A percentile compares a stretch with the other conserved stretches of the same genome.
Conservation (phyloP, 1,284 basidiomycete species). For the Pseudozyma tsukubaensis region DNA sequence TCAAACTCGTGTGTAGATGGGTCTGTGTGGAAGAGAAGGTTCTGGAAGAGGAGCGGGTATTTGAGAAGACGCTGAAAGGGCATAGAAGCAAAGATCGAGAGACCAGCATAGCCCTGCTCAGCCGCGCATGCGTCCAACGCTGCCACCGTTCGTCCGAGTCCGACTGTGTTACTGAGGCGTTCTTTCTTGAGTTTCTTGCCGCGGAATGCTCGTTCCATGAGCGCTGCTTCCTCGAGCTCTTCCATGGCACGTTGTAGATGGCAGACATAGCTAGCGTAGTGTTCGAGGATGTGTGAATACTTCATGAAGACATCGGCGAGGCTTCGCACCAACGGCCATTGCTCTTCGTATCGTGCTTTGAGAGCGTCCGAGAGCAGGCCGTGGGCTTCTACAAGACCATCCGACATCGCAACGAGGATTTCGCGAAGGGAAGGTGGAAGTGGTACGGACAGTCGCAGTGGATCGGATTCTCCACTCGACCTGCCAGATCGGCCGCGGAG, state of each 20-base stretch:
- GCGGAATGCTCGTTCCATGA: conserved; percentile 62
- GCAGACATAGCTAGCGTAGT: conserved; percentile 57
- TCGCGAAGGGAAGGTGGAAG: conserved; percentile 52
- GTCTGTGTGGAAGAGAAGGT: conserved; percentile 82
- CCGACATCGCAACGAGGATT: conserved; percentile 53
- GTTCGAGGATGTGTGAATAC: conserved; percentile 55
- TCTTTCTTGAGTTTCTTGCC: conserved; percentile 61
- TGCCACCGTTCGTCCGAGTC: conserved; percentile 63
- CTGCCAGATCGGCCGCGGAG: conserved; percentile 31
- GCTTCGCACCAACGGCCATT: conserved; percentile 62
- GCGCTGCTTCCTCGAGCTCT: conserved; percentile 58
- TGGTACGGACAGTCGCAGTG: conserved; percentile 47
- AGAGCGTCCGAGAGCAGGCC: conserved; percentile 55
- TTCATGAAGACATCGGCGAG: conserved; percentile 60
- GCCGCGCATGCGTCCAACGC: conserved; percentile 80
- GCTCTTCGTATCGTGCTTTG: conserved; percentile 59
- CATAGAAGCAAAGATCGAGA: conserved; percentile 93
- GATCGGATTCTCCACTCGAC: conserved; percentile 23
- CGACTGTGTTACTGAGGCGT: conserved; percentile 59
- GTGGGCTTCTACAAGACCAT: conserved; percentile 57
- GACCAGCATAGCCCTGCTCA: conserved; percentile 88
- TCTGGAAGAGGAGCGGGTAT: conserved; percentile 96
- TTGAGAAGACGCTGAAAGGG: conserved; percentile 96
- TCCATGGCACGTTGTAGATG: conserved; percentile 61
- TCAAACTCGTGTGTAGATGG: conserved; percentile 97